Base-by-base conservation (phyloP, 345 rosid genomes). In the Acer negundo region DNA sequence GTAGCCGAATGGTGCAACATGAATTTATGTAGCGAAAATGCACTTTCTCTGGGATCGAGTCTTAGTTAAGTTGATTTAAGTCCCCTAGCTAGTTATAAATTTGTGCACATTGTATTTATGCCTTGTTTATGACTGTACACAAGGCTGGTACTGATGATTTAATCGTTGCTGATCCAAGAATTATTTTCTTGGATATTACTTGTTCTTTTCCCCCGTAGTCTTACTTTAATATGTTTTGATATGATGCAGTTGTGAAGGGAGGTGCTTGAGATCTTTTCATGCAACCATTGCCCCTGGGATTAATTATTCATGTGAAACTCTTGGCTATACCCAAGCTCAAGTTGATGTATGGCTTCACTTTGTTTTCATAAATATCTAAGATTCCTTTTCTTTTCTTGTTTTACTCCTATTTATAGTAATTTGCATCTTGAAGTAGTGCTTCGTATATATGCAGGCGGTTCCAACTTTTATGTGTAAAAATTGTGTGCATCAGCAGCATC, bases 221-320 rank as follows among this genome's bases (percentile, higher is more conserved):
- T 44, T 40, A 22, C 40, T 56, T 76, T 75, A n/a, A 40, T 69
- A 67, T 59, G 17, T 76, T 69, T 72, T 67, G 40, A 56, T 72
- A 67, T 83, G 59, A 80, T 70, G 22, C 75, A 91, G 95, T 55
- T 93, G 92, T 84, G 88, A 87, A 53, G 95, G 97, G 77, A 82
- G 83, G 78, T 91, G 95, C 87, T 80, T 87, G 91, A 85, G 94
- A 81, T 82, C 94, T 42, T 93, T 91, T 83, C 95, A 93, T 82
- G 88, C 94, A 35, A 86, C 91, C 53, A 67, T 72, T 69, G 79
- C 61, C 59, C 81, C 78, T 66, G 95, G 90, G 69, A 40, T 15
- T 22, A 80, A 78, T 16, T 28, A 86, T 78, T 12, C 0, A 1
- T 92, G 97, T 31, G 76, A 80, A 74, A 83, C 92, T n/a, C 88